A percentile compares a stretch with the other conserved stretches of the same genome.
Conservation (phyloP, 2,329 filamentous ascomycete genomes). For the Claviceps arundinis region DNA sequence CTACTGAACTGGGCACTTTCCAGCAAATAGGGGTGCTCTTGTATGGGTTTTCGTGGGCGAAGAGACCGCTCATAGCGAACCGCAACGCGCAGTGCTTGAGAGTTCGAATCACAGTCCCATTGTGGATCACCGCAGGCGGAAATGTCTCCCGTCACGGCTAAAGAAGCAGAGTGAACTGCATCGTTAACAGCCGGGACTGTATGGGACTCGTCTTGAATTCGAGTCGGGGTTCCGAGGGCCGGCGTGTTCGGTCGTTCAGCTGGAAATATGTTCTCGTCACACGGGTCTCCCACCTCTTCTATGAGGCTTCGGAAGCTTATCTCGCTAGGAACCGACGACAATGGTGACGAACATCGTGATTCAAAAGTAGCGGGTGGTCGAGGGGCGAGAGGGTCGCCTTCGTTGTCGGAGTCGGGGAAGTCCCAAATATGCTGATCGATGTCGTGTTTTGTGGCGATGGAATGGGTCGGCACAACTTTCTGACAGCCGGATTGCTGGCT, state of each 20-base stretch:
- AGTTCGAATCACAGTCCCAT: background rate
- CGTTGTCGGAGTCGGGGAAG: conserved; percentile 20
- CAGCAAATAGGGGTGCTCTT: conserved; percentile 45
- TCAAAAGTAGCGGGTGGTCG: conserved; percentile 1
- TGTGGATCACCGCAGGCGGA: background rate
- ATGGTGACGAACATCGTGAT: conserved; percentile 18
- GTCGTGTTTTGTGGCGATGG: background rate
- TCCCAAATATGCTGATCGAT: conserved; percentile 20
- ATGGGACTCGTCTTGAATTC: background rate
- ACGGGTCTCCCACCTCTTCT: background rate
- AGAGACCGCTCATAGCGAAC: conserved; percentile 33
- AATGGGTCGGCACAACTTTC: background rate
- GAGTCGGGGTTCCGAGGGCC: background rate
- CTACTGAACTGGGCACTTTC: conserved; percentile 42
- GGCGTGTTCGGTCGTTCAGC: background rate
- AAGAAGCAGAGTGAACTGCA: background rate
- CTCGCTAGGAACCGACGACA: conserved; percentile 21
- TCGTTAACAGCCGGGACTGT: background rate
- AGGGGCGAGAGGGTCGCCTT: conserved; percentile 2
- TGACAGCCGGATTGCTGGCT: conserved; percentile 14
- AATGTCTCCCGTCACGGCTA: background rate
- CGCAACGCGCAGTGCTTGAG: conserved; percentile 13
- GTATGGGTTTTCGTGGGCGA: conserved; percentile 47
- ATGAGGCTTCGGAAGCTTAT: conserved; percentile 7
- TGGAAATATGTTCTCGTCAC: background rate